Conservation (phyloP, 208 protist species). For the Leishmania mexicana region DNA sequence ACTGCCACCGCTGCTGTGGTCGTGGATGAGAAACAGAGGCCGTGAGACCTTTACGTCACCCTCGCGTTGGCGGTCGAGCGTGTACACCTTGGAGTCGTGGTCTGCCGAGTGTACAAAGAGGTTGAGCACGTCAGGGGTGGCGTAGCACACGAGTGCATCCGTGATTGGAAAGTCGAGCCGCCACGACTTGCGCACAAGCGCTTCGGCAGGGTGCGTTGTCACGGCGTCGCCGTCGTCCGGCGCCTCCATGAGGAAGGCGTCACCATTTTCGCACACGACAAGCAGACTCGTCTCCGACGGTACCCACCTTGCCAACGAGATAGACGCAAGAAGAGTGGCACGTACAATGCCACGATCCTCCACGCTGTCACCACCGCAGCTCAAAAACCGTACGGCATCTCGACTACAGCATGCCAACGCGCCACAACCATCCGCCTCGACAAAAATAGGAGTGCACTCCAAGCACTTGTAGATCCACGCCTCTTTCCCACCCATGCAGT, state of each 20-base stretch:
- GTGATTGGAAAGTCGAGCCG: conserved; percentile 78
- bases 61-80: conserved; percentile 64
- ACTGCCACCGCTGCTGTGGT: conserved; percentile 72
- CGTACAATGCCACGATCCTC: conserved; percentile 21
- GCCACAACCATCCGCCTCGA: conserved; percentile 22
- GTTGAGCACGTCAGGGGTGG: conserved; percentile 54
- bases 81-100: conserved; percentile 87
- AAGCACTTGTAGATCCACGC: conserved; percentile 17
- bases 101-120: conserved; percentile 78
- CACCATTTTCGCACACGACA: conserved; percentile 58
- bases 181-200: conserved; percentile 66
- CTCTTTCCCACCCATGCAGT: conserved; percentile 7
- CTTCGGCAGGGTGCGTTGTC: conserved; percentile 30
- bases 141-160: conserved; percentile 54
- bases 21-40: conserved; percentile 75
- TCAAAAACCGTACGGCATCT: conserved; percentile 25
- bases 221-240: conserved; percentile 29
- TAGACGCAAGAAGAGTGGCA: conserved; percentile 28
- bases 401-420: conserved; percentile 19
- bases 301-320: conserved; percentile 39
- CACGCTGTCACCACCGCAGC: conserved; percentile 1
- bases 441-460: conserved; percentile 12
- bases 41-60: conserved; percentile 59
- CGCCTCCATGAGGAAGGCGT: conserved; percentile 55
- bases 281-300: conserved; percentile 41